phyloP scores from a whole-genome alignment of 1,284 basidiomycete species.

The Pyrrhoderma lamaoense region DNA sequence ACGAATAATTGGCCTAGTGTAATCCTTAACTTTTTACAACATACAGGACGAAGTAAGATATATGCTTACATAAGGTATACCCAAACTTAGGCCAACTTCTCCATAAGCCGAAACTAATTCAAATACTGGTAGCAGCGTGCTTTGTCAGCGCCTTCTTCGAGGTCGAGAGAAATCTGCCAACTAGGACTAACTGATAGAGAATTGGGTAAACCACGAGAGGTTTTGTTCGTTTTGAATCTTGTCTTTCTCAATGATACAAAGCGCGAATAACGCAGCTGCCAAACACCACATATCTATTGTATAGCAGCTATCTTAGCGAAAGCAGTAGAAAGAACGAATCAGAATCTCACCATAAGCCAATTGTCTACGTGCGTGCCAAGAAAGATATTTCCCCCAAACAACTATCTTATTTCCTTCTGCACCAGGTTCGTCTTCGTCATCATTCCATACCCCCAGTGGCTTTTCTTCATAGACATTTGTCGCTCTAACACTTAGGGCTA shows the following conservation, averaged over 20 bases:
- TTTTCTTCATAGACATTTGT: constrained; percentile 97
- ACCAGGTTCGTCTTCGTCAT: constrained; percentile 37
- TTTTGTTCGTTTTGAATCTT: constrained; percentile 47
- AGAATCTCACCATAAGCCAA: constrained; percentile 49
- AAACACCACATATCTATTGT: constrained; percentile 87
- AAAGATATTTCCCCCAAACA: constrained; percentile 71
- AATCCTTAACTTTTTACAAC: neutral
- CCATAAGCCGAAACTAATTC: constrained; percentile 90
- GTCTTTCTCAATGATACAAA: constrained; percentile 82
- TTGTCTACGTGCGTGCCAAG: constrained; percentile 78
- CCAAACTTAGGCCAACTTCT: constrained; percentile 79
- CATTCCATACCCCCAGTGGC: constrained; percentile 61
- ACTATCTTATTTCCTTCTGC: constrained; percentile 36
- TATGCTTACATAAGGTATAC: constrained; percentile 50
- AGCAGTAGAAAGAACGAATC: neutral
- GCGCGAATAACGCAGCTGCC: constrained; percentile 66
- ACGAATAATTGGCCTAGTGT: constrained; percentile 65
- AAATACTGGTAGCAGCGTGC: constrained; percentile 46
- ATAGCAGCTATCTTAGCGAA: neutral
- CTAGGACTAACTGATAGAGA: constrained; percentile 55
- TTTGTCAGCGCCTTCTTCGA: constrained; percentile 21
- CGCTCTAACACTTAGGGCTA: constrained; percentile 77
- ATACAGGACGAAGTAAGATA: no score
- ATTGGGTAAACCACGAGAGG: constrained; percentile 71
- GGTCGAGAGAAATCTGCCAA: no score